Conservation (phyloP, 805 yeast species). For the Myxozyma monticola region DNA sequence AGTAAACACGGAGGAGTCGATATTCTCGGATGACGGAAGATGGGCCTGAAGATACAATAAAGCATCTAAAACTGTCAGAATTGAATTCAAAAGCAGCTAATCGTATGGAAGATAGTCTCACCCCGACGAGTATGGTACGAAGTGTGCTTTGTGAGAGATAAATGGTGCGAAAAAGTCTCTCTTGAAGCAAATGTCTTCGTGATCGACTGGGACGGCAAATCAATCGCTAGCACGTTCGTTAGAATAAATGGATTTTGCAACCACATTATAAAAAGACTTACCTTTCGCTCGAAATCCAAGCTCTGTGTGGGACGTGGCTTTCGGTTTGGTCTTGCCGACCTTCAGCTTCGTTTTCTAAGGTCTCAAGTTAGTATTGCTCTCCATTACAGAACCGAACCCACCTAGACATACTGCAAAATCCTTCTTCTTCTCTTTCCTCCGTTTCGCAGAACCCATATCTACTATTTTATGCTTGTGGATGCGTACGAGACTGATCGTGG, state of each 20-base stretch:
- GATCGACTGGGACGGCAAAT: constrained; percentile 44
- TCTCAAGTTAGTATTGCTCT: not conserved
- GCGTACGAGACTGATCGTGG: too few species aligned
- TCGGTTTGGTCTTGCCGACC: constrained; percentile 80
- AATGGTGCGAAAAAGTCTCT: constrained; percentile 49
- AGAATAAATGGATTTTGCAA: not conserved
- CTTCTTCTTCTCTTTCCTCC: constrained; percentile 63
- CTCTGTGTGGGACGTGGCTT: constrained; percentile 75
- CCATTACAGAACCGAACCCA: not conserved
- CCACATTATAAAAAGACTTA: constrained; percentile 1
- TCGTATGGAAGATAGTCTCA: not conserved
- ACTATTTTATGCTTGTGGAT: not conserved
- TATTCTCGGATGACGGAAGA: constrained; percentile 11
- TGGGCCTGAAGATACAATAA: constrained; percentile 47
- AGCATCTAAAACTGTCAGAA: constrained; percentile 44
- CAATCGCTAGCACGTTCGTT: constrained; percentile 39
- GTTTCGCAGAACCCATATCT: constrained; percentile 41
- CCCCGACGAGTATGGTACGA: constrained; percentile 66
- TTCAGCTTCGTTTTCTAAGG: constrained; percentile 66
- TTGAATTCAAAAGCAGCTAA: not conserved
- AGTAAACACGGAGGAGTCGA: constrained; percentile 51
- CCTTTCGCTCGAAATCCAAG: constrained; percentile 75
- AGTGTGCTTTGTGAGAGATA: constrained; percentile 75
- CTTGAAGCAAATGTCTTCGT: constrained; percentile 26
- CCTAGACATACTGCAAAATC: constrained; percentile 54